A percentile compares a stretch with the other conserved stretches of the same genome.
phyloP scores from a whole-genome alignment of 192 early-diverging fungal genomes.

The Coemansia sp. region DNA sequence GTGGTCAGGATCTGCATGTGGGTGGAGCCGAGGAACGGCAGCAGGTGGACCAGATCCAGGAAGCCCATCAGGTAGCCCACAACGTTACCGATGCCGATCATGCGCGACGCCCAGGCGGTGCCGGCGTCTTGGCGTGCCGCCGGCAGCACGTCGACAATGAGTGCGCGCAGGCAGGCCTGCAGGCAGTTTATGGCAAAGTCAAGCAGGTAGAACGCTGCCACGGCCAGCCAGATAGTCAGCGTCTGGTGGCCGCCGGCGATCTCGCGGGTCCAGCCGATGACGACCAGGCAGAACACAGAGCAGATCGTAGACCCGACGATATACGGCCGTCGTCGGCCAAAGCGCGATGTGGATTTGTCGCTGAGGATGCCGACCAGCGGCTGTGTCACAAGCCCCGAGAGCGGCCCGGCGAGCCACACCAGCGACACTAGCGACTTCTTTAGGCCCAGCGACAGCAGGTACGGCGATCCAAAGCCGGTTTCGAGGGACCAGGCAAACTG shows the following conservation, averaged over 20 bases:
- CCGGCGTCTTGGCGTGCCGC: constrained; percentile 72
- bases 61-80: constrained; percentile 82
- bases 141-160: constrained; percentile 81
- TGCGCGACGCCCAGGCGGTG: constrained; percentile 80
- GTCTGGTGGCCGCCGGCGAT: constrained; percentile 41
- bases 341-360: constrained; percentile 61
- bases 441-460: constrained; percentile 76
- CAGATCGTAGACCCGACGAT: constrained; percentile 63
- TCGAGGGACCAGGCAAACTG: constrained; percentile 51
- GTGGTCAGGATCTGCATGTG: constrained; percentile 80
- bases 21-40: constrained; percentile 63
- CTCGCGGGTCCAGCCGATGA: constrained; percentile 73
- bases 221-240: constrained; percentile 62
- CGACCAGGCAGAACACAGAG: constrained; percentile 59
- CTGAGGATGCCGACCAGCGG: constrained; percentile 80
- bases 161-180: constrained; percentile 72
- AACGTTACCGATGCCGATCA: constrained; percentile 78
- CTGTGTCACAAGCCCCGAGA: constrained; percentile 75
- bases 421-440: constrained; percentile 76
- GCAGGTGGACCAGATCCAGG: constrained; percentile 61
- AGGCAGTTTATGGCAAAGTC: constrained; percentile 93
- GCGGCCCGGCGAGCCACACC: constrained; percentile 90
- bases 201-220: constrained; percentile 78
- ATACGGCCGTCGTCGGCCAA: constrained; percentile 83
- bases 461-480: constrained; percentile 68